Base-by-base conservation (phyloP, 371 early-diverging fungal genomes). In the Gilbertella persicaria region DNA sequence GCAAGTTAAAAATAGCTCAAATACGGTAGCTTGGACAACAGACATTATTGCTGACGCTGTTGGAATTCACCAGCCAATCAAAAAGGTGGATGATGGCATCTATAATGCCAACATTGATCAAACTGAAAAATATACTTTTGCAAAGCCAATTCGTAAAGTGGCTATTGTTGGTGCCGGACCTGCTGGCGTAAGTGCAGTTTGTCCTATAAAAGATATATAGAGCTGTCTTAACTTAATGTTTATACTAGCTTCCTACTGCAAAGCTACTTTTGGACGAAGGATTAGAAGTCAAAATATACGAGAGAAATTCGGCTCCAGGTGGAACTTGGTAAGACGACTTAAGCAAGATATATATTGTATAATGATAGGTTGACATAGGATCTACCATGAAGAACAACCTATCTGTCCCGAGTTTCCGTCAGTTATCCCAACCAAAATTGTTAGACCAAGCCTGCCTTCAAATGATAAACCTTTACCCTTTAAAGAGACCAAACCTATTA, bases 161-260 rank as follows among this genome's bases (percentile, higher is more conserved):
- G 73, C 73, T 20, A 62, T 76, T 1, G 62, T 76, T 28, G 77
- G 77, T 28, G 71, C 77, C 30, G 77, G 77, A 9, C 64, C 75
- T 24, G 58, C 71, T 40, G 75, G 75, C 29, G 67, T 67, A 62
- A 49, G 55, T 40, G 10, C 17, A 23, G 19, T 3, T 4, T 19
- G 0, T 26, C 33, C n/a, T 44, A 25, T 10, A 24, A n/a, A 30
- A 37, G 24, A 24, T 1, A 5, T 21, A 6, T 36, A 38, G 44
- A 9, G n/a, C n/a, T n/a, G n/a, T n/a, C n/a, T 6, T 10, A 9
- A 17, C 37, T 30, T 36, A 16, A 35, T 38, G 12, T 9, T 6
- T 33, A 2, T 2, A 33, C 13, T 33, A 74, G 66, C 20, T 74
- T 2, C 55, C 68, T 20, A 55, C 74, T 14, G 71, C 71, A 14